Conservation (phyloP, 371 early-diverging fungal genomes). For the Rhizopus microsporus region DNA sequence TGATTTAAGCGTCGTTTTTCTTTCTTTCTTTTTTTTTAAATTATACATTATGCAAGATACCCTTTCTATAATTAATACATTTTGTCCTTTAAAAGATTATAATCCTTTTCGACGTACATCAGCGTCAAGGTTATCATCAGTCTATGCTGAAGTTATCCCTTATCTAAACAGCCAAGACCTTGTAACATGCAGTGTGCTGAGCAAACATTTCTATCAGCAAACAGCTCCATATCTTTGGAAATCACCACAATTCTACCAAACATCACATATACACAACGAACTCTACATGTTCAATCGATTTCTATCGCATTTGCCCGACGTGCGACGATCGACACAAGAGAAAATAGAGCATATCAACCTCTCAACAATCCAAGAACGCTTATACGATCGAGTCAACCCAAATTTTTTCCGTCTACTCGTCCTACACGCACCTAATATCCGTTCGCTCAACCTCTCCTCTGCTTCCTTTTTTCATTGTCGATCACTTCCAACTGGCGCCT, state of each 20-base stretch:
- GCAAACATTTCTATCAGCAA: background rate
- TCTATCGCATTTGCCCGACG: constrained; percentile 20
- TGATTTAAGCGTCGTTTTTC: background rate
- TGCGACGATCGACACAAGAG: constrained; percentile 4
- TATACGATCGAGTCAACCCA: constrained; percentile 33
- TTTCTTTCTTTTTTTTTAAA: background rate
- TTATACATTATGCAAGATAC: too few relatives aligned
- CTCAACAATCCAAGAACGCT: constrained; percentile 25
- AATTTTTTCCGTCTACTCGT: constrained; percentile 28
- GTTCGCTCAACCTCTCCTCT: constrained; percentile 20
- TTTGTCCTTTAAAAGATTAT: background rate
- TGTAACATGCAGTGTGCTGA: background rate
- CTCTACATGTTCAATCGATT: constrained; percentile 32
- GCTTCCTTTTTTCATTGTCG: constrained; percentile 17
- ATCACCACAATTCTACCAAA: constrained; percentile 9
- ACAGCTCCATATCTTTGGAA: background rate
- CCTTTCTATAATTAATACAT: background rate
- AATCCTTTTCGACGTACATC: background rate
- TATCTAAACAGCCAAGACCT: constrained; percentile 6
- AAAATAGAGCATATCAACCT: constrained; percentile 24
- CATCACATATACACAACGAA: constrained; percentile 18
- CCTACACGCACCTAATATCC: constrained; percentile 16
- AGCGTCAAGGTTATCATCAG: background rate
- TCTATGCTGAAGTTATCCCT: background rate
- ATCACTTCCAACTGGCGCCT: constrained; percentile 14